Conservation (phyloP, 495 filamentous ascomycete genomes). For the Trichoderma asperelloides region DNA sequence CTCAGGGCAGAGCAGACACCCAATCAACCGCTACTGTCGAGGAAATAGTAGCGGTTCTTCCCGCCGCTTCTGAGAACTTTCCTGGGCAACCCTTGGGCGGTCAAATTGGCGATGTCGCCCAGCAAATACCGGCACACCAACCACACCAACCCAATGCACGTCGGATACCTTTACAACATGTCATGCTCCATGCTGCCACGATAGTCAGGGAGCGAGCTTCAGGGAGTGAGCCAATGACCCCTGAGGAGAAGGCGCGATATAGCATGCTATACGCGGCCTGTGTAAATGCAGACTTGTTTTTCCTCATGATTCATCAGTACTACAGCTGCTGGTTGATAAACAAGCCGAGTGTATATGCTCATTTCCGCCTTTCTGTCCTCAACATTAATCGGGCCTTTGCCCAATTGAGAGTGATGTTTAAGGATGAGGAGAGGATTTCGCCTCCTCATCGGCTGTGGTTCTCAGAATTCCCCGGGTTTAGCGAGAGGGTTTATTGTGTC, state of each 20-base stretch:
- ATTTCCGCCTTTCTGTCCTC: background rate
- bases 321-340: conserved; percentile 44
- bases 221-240: conserved; percentile 6
- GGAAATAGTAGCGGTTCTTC: background rate
- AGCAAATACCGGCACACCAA: background rate
- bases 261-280: conserved; percentile 51
- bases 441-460: conserved; percentile 41
- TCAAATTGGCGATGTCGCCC: background rate
- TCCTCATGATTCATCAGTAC: conserved; percentile 58
- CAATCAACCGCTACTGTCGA: background rate
- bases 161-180: background rate
- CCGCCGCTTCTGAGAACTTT: background rate
- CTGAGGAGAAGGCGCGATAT: conserved; percentile 44
- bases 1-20: background rate
- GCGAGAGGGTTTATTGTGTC: background rate
- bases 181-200: background rate
- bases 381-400: conserved; percentile 28
- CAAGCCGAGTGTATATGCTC: conserved; percentile 8
- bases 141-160: background rate
- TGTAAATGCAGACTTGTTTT: conserved; percentile 46
- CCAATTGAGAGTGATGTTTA: conserved; percentile 29
- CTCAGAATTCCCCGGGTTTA: conserved; percentile 36
- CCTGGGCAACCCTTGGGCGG: background rate
- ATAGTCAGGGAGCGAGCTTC: background rate
- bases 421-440: conserved; percentile 28